A percentile compares a stretch with the other conserved stretches of the same genome.
Conservation (phyloP, 441 rosid genomes). For the Populus hybrid region DNA sequence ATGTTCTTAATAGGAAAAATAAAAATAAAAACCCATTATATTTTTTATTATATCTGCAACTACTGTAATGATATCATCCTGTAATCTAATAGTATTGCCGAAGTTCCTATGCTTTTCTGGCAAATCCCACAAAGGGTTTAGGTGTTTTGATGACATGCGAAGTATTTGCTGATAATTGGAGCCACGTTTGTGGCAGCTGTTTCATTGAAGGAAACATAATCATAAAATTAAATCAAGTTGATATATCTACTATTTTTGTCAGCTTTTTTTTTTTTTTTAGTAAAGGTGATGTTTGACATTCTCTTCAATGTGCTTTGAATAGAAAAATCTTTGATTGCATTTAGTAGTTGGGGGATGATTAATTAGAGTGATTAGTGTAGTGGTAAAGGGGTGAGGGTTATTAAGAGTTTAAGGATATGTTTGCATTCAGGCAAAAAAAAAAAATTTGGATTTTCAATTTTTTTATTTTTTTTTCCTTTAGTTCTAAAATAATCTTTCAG, state of each 20-base stretch:
- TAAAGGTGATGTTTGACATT: background rate
- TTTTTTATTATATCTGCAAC: background rate
- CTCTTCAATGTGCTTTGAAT: background rate
- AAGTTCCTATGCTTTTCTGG: conserved; percentile 12
- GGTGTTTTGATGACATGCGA: background rate
- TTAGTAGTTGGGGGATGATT: background rate
- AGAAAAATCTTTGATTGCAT: background rate
- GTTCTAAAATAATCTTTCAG: background rate
- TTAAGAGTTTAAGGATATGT: background rate
- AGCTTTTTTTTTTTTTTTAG: background rate
- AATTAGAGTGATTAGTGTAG: background rate
- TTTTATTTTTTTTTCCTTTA: no score
- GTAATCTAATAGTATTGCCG: background rate
- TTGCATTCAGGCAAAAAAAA: no score
- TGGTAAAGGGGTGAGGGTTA: background rate
- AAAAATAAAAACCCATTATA: background rate
- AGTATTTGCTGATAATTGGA: conserved; percentile 26
- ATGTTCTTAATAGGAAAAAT: background rate
- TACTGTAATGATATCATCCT: background rate
- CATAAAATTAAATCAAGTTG: background rate
- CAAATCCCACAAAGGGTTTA: conserved; percentile 6
- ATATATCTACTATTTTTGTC: background rate
- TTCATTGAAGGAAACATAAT: conserved; percentile 26
- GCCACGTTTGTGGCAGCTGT: conserved; percentile 40
- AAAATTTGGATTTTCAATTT: background rate